Base-by-base conservation (phyloP, 768 basidiomycete species). In the Tylopilus intermedius region DNA sequence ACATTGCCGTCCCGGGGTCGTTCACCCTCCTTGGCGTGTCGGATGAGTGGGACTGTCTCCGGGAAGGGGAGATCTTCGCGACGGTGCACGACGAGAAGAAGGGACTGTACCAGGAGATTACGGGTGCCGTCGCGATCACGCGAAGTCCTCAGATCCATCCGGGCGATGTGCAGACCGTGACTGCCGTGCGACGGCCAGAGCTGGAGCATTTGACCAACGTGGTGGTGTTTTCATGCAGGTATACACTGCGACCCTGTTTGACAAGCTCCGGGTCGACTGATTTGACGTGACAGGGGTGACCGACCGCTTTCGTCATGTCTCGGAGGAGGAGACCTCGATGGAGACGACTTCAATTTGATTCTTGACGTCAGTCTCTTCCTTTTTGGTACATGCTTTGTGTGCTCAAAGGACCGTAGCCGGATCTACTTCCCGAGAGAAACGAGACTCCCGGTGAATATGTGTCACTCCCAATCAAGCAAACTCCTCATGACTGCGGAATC, bases 71-170 rank as follows among this genome's bases (percentile, higher is more conserved):
- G 55, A 73, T 82, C 39, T 82, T 72, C 53, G 77, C 79, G 39
- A 71, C 71, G 26, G 64, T 72, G 0, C 47, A 57, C 6, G 72
- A 74, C 50, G 68, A 70, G 22, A 67, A 65, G 45, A 68, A 32
- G 1, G 54, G 54, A 26, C 0, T 67, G 22, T 58, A 67, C 29
- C 0, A 62, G 22, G 53, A 61, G 35, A 67, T 77, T 30, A 63
- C 63, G 8, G 79, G 78, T 1, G 29, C 47, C 3, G 66, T 79
- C 1, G 65, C 74, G n/a, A 72, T 80, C 47, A 78, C 78, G 15
- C 67, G 79, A 3, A 76, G 74, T n/a, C 79, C 79, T 11, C 73
- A 78, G 45, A 77, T 80, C 48, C 79, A 81, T 49, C 79, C 79
- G 5, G 79, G 79, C 0, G 76, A 78, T 50, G 57, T 74, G 15